Base-by-base conservation (phyloP, 2,329 filamentous ascomycete genomes). In the Chaetomium globosum region DNA sequence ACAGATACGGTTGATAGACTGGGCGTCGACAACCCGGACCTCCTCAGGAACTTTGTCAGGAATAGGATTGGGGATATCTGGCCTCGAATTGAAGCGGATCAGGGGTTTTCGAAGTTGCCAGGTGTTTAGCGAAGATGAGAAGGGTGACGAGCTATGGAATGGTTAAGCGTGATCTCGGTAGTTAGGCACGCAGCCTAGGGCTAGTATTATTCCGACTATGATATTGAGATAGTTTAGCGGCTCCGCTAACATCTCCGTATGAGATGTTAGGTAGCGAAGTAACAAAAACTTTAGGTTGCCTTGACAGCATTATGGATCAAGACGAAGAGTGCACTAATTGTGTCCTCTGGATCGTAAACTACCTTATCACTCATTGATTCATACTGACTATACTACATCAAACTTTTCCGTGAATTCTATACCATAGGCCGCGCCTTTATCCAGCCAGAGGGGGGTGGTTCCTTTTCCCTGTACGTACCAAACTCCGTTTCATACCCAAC, bases 1-100 rank as follows among this genome's bases (percentile, higher is more conserved):
- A 59, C 39, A 36, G 1, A 7, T 6, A n/a, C 52, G n/a, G 30
- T 55, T 26, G 61, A 67, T 43, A 31, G 9, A 23, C 19, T 67
- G 7, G 65, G 61, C 23, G 4, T 21, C 13, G 59, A 33, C 30
- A 4, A 61, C 26, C 57, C 61, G 5, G 23, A 28, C n/a, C 3
- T 51, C n/a, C 48, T 67, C 28, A 53, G 46, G 51, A 19, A 55
- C 31, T 12, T 12, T 13, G 9, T 61, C 10, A 13, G 5, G 16
- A 8, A 2, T 3, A 3, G n/a, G 2, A 30, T 51, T 23, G 1
- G 28, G 4, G 13, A 21, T 1, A n/a, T 59, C 23, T 63, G 59
- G 55, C 4, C 1, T 10, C 4, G 2, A 8, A 33, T 63, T 12
- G 13, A 28, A 2, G 2, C 10, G 3, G 3, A 4, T 1, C 4